Evolutionary conservation across 345 rosid genomes (phyloP).

Genomic region (Combretum micranthum): DNA sequence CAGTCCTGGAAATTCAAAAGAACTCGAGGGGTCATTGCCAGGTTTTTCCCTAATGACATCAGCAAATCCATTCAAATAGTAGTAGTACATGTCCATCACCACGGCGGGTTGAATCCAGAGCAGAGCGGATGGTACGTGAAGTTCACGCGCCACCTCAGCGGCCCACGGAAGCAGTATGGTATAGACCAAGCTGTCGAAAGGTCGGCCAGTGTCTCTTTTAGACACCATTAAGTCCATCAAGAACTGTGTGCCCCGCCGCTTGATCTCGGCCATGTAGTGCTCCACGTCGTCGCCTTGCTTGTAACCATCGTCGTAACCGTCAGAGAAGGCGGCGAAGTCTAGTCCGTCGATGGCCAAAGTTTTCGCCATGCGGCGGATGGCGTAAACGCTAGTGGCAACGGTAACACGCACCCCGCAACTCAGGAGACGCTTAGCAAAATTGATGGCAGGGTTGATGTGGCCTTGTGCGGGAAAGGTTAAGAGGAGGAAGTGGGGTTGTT

Average conservation of each 20-base stretch:
- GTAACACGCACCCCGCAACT: slow-evolving; percentile 45
- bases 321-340: slow-evolving; percentile 42
- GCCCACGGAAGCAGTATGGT: slow-evolving; percentile 53
- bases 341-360: slow-evolving; percentile 18
- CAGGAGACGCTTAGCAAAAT: slow-evolving; percentile 51
- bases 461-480: slow-evolving; percentile 55
- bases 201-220: slow-evolving; percentile 8
- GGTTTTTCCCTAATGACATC: slow-evolving; percentile 14
- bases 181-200: slow-evolving; percentile 39
- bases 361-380: slow-evolving; percentile 34
- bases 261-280: slow-evolving; percentile 26
- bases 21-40: slow-evolving; percentile 8
- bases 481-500: slow-evolving; percentile 45
- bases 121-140: slow-evolving; percentile 27
- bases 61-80: slow-evolving; percentile 37
- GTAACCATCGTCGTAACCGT: slow-evolving; percentile 55
- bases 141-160: slow-evolving; percentile 33
- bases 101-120: slow-evolving; percentile 76
- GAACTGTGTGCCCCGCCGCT: slow-evolving; percentile 30
- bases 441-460: slow-evolving; percentile 58
- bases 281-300: slow-evolving; percentile 17
- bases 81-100: slow-evolving; percentile 47
- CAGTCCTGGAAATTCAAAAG: slow-evolving; percentile 39
- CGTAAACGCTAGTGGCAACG: slow-evolving; percentile 30
- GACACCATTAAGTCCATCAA: slow-evolving; percentile 26